Evolutionary conservation across 352 stramenopile genomes (phyloP), one percentile per base, ranked within the genome.

Genomic region (Globisporangium carolinianum): DNA sequence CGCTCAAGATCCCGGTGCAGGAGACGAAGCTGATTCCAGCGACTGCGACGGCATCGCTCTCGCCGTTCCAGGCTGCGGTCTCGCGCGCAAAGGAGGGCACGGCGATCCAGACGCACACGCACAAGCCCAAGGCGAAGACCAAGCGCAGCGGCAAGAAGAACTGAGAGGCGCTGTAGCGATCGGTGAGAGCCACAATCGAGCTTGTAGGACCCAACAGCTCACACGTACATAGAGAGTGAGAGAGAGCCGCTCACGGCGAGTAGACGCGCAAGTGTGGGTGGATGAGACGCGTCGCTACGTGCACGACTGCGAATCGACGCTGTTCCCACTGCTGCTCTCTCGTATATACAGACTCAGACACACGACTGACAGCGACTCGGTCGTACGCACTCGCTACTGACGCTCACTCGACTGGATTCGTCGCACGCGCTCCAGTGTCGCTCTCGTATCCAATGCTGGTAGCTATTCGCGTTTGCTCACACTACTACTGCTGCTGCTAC

Each of bases 31-130:
- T 76, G 53, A 63, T 74, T 17, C 48, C 83, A 4, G 64, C 75
- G 15, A 59, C 67, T 12, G 53, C 64, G 36, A 75, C 51, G 17
- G 67, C 55, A 12, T 67, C 55, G 17, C 59, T 70, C 35, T 87
- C 83, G n/a, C 81, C 83, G 11, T 93, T 93, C 60, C 75, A 91
- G 62, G 73, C 77, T 1, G 84, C 84, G 2, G 80, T 94, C 37
- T 65, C 68, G 11, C 78, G 79, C 24, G 82, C 82, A 11, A 89
- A 88, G 69, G 69, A 87, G 53, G 74, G 75, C 53, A 74, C 77
- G 17, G 71, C 79, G 42, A 73, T 92, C 55, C 81, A 77, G 59
- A 90, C 82, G 48, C 71, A 89, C 70, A 60, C 83, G 58, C 64
- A 90, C 68, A 88, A 86, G 53, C 76, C 77, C 8, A 72, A 68